phyloP scores from a whole-genome alignment of 2,329 filamentous ascomycete species.

The Diaporthe sp. region DNA sequence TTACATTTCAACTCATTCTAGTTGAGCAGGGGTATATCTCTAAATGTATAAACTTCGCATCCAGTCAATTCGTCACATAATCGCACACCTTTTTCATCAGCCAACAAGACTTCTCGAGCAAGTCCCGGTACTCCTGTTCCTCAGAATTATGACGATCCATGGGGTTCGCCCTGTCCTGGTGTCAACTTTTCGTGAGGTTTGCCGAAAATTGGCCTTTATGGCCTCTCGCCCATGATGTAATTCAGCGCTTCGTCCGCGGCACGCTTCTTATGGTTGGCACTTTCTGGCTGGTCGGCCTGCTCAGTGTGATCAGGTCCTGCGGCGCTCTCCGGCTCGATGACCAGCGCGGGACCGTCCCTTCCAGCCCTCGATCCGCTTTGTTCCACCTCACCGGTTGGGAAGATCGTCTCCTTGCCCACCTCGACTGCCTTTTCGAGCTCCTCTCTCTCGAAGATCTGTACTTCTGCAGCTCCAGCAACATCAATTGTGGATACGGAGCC shows the following conservation, averaged over 20 bases:
- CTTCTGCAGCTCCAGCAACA: not conserved
- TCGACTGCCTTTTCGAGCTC: not conserved
- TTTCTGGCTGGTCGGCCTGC: not conserved
- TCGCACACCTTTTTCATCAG: not conserved
- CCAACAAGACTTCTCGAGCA: not conserved
- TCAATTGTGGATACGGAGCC: not conserved
- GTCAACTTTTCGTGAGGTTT: not conserved
- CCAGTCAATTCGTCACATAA: not conserved
- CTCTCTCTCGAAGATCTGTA: not conserved
- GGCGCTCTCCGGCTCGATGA: not conserved
- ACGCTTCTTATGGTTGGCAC: not conserved
- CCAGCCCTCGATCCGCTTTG: not conserved
- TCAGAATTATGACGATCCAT: not conserved
- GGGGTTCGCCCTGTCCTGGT: too few species aligned
- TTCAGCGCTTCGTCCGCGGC: not conserved
- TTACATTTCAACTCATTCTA: not conserved
- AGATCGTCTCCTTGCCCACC: not conserved
- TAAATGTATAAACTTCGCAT: not conserved
- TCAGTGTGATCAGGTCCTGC: not conserved
- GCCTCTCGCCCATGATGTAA: not conserved
- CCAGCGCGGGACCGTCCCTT: not conserved
- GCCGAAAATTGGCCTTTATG: not conserved
- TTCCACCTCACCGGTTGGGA: not conserved
- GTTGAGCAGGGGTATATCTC: constrained; percentile 11
- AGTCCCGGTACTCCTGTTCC: not conserved